phyloP scores from a whole-genome alignment of 805 yeast genomes.

The Myxozyma udenii region DNA sequence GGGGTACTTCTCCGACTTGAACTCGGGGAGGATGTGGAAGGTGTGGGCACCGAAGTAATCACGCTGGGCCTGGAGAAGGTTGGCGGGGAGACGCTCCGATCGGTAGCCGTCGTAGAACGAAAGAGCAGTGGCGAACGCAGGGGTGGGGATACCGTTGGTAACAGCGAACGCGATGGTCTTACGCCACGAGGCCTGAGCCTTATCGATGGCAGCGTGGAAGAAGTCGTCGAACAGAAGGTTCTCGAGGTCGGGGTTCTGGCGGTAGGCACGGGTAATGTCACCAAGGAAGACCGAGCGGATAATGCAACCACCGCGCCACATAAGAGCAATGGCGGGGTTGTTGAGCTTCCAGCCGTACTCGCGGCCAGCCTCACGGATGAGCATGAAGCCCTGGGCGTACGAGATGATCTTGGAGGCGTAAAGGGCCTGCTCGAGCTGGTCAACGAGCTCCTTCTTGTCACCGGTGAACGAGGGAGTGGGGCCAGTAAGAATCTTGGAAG shows the following conservation, averaged over 20 bases:
- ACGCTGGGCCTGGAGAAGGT: conserved; percentile 98
- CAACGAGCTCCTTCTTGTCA: conserved; percentile 80
- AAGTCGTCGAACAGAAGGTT: conserved; percentile 93
- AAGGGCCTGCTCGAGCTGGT: conserved; percentile 94
- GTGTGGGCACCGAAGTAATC: conserved; percentile 99
- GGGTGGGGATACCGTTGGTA: conserved; percentile 89
- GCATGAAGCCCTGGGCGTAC: conserved; percentile 99
- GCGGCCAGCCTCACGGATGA: conserved; percentile 95
- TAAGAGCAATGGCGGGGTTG: conserved; percentile 96
- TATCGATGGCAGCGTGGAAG: conserved; percentile 85
- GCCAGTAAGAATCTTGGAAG: conserved; percentile 75
- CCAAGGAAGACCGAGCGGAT: conserved; percentile 97
- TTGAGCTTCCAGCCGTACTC: conserved; percentile 96
- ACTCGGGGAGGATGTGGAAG: conserved; percentile 88
- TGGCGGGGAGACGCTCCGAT: conserved; percentile 92
- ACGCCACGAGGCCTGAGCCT: conserved; percentile 98
- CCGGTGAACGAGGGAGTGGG: conserved; percentile 69
- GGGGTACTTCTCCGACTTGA: conserved; percentile 72
- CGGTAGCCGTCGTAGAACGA: conserved; percentile 99
- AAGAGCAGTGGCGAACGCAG: conserved; percentile 95
- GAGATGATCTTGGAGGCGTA: conserved; percentile 98
- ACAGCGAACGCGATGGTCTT: conserved; percentile 73
- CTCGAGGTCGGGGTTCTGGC: conserved; percentile 88
- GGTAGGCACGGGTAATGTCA: conserved; percentile 95
- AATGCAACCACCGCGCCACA: conserved; percentile 99